A percentile compares a stretch with the other conserved stretches of the same genome.
phyloP scores from a whole-genome alignment of 2,329 filamentous ascomycete species.

The Ophiostoma ips region DNA sequence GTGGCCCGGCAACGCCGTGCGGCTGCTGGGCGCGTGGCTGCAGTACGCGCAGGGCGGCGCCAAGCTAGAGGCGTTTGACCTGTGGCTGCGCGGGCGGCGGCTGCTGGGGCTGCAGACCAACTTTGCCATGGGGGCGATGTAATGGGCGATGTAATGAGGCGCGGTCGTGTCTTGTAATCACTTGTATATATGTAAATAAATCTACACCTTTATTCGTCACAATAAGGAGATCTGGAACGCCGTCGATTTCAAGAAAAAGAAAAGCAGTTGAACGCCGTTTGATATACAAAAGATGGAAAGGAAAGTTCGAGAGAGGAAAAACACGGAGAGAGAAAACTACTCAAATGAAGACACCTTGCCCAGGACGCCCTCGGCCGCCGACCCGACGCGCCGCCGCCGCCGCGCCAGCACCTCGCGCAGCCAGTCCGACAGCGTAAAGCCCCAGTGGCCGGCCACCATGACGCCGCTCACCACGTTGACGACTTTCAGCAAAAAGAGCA shows the following conservation, averaged over 20 bases:
- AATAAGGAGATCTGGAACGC: too few species aligned
- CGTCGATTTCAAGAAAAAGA: neutral
- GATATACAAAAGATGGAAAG: slow-evolving; percentile 1
- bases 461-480: slow-evolving; percentile 88
- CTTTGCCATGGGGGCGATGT: neutral
- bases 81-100: slow-evolving; percentile 43
- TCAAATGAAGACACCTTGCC: slow-evolving; percentile 19
- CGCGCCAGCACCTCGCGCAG: slow-evolving; percentile 39
- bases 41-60: slow-evolving; percentile 45
- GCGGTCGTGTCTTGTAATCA: neutral
- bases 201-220: too few species aligned
- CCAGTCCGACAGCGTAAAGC: slow-evolving; percentile 77
- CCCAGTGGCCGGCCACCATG: slow-evolving; percentile 86
- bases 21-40: slow-evolving; percentile 42
- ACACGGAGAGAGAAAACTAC: too few species aligned
- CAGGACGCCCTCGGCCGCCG: slow-evolving; percentile 30
- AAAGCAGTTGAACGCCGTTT: neutral
- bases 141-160: neutral
- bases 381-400: slow-evolving; percentile 27
- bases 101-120: slow-evolving; percentile 20
- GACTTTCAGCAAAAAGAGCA: slow-evolving; percentile 64
- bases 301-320: too few species aligned
- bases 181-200: neutral
- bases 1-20: slow-evolving; percentile 42
- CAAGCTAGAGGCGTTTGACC: slow-evolving; percentile 50